Conservation (phyloP, 2,329 filamentous ascomycete species). For the Claviceps pusilla region DNA sequence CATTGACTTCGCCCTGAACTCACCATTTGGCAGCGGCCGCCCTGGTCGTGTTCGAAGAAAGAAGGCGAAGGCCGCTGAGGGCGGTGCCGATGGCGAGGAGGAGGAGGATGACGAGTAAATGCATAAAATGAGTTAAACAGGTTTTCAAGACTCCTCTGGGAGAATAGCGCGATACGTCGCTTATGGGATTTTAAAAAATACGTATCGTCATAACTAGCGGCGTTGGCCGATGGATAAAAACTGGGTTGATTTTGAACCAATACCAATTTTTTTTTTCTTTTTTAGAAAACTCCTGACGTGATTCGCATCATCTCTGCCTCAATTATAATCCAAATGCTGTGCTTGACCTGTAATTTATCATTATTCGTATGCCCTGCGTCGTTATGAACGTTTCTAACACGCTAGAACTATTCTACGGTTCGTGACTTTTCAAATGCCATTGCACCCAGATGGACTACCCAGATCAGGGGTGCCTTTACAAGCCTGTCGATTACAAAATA, state of each 20-base stretch:
- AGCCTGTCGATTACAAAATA: not conserved
- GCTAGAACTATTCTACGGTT: not conserved
- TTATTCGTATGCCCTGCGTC: not conserved
- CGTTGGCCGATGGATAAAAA: conserved; percentile 35
- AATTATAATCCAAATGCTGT: not conserved
- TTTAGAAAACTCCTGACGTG: not conserved
- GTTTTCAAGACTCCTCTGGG: conserved; percentile 15
- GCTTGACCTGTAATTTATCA: not conserved
- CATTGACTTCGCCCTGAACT: conserved; percentile 97
- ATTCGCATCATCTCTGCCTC: not conserved
- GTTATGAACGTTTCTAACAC: not conserved
- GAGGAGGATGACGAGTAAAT: conserved; percentile 71
- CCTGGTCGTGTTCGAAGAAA: conserved; percentile 97
- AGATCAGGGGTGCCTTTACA: not conserved
- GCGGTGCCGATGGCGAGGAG: conserved; percentile 62
- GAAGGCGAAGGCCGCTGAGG: conserved; percentile 96
- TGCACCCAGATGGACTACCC: too few relatives aligned
- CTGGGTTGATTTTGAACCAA: conserved; percentile 25
- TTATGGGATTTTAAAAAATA: conserved; percentile 20
- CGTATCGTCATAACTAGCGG: conserved; percentile 34
- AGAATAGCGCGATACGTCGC: conserved; percentile 19
- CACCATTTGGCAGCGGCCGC: conserved; percentile 92
- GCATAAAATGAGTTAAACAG: conserved; percentile 17
- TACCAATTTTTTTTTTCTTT: conserved; percentile 6
- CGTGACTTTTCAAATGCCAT: not conserved